Percentiles rank a stretch among this genome's conserved stretches.
phyloP scores from a whole-genome alignment of 495 filamentous ascomycete species.

The Pyrenula aspistea region DNA sequence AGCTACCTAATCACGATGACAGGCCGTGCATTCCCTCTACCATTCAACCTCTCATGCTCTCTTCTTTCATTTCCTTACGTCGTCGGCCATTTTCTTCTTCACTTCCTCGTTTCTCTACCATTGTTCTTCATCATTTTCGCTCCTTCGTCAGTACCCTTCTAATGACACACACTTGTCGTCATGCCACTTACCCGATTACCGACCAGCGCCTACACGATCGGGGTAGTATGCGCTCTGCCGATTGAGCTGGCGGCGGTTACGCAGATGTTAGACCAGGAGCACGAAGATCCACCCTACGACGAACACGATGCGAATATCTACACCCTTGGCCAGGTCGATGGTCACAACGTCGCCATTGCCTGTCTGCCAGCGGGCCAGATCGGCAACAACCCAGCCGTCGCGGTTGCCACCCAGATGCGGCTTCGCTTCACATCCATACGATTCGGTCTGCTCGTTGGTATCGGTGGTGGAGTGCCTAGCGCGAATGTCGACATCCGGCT shows the following conservation, averaged over 20 bases:
- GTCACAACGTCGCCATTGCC: conserved; percentile 32
- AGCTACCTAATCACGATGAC: too few relatives aligned
- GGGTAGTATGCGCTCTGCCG: conserved; percentile 31
- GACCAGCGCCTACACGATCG: conserved; percentile 39
- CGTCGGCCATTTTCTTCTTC: too few relatives aligned
- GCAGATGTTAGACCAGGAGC: conserved; percentile 26
- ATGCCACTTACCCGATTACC: too few relatives aligned
- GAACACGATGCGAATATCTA: conserved; percentile 18
- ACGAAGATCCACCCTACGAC: conserved; percentile 9
- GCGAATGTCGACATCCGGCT: conserved; percentile 12
- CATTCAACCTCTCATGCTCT: too few relatives aligned
- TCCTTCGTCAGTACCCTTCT: too few relatives aligned
- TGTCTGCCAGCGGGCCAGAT: conserved; percentile 21
- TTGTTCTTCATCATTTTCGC: too few relatives aligned
- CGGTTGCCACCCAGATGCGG: conserved; percentile 22
- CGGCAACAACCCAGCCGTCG: conserved; percentile 25
- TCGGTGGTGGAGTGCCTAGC: conserved; percentile 27
- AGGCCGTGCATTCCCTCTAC: too few relatives aligned
- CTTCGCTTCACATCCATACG: conserved; percentile 26
- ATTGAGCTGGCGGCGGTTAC: conserved; percentile 26
- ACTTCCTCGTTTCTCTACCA: too few relatives aligned
- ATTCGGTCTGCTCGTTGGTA: conserved; percentile 35
- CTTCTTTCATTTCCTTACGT: too few relatives aligned
- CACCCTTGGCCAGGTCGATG: conserved; percentile 19
- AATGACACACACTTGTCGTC: too few relatives aligned